Base-by-base conservation (phyloP, 2,329 filamentous ascomycete genomes). In the Verticillium albo-atrum region DNA sequence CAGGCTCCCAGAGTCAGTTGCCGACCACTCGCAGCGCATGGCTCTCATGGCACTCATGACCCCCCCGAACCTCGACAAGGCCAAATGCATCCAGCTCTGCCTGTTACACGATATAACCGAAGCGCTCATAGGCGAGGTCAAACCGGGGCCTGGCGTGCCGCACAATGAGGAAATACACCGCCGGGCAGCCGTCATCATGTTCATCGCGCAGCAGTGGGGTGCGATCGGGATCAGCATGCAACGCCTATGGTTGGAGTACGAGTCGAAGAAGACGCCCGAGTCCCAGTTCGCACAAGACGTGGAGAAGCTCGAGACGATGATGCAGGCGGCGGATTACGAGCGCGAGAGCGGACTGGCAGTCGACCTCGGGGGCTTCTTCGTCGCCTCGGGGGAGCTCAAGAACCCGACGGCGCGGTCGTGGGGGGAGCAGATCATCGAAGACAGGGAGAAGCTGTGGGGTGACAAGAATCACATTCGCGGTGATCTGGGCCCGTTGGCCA, bases 51-150 rank as follows among this genome's bases (percentile, higher is more conserved):
- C 53, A 10, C 30, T 55, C 14, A 12, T 10, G 6, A 30, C 53
- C 4, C 53, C 53, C n/a, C 23, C 17, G 25, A 1, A 37, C 23
- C 28, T 55, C 53, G 10, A 55, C 53, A 17, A 34, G 53, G 17
- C 28, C 28, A 57, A 32, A 34, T 26, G 27, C 34, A 32, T 57
- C 28, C 35, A 34, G 28, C 50, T 57, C 28, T 57, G 26, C 32
- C 42, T 53, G 17, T 28, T 53, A 25, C 47, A 53, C 32, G 47
- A 57, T 20, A 20, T 57, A 10, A 42, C 56, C 15, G 56, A 57
- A 28, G 26, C 42, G 23, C n/a, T 57, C 27, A 20, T 57, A 9
- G 47, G 56, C n/a, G 47, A 57, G 25, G n/a, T 57, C 42, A 57
- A 42, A 9, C 47, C 56, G 9, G 34, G 23, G 20, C 25, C 25